A percentile compares a stretch with the other conserved stretches of the same genome.
Conservation (phyloP, 768 basidiomycete species). For the Calocybe gangraenosa region DNA sequence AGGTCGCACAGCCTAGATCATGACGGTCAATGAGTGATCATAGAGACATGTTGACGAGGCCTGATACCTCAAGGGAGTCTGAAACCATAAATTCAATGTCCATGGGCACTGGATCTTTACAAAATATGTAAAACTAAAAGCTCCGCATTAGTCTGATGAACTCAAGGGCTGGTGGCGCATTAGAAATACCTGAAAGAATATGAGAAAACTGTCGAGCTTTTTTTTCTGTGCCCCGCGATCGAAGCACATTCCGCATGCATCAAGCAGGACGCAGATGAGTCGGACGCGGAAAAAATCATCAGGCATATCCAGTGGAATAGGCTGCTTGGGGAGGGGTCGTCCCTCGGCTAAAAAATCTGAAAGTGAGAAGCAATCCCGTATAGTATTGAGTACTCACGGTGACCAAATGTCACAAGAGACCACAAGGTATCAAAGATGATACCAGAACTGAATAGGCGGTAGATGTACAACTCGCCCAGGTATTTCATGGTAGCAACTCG, state of each 20-base stretch:
- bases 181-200: constrained; percentile 85
- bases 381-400: constrained; percentile 61
- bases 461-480: constrained; percentile 96
- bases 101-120: constrained; percentile 90
- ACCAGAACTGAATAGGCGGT: constrained; percentile 82
- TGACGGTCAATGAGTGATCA: constrained; percentile 1
- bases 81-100: constrained; percentile 97
- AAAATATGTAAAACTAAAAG: constrained; percentile 77
- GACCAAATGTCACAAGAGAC: constrained; percentile 93
- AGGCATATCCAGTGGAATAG: constrained; percentile 79
- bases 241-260: constrained; percentile 97
- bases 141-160: constrained; percentile 1
- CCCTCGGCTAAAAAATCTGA: constrained; percentile 66
- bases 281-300: constrained; percentile 96
- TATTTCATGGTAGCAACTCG: constrained; percentile 91
- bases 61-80: constrained; percentile 83
- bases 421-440: constrained; percentile 93
- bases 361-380: background rate
- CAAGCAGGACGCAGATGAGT: constrained; percentile 86
- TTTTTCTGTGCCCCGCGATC: constrained; percentile 89
- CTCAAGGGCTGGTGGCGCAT: background rate
- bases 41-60: background rate
- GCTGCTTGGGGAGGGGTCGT: constrained; percentile 75
- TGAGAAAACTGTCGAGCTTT: constrained; percentile 89
- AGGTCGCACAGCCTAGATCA: constrained; percentile 74